These are phyloP conservation scores for Niveomyces coronatus DNA, from an alignment of 2,329 filamentous ascomycete genomes.

Conservation along the genomic window DNA sequence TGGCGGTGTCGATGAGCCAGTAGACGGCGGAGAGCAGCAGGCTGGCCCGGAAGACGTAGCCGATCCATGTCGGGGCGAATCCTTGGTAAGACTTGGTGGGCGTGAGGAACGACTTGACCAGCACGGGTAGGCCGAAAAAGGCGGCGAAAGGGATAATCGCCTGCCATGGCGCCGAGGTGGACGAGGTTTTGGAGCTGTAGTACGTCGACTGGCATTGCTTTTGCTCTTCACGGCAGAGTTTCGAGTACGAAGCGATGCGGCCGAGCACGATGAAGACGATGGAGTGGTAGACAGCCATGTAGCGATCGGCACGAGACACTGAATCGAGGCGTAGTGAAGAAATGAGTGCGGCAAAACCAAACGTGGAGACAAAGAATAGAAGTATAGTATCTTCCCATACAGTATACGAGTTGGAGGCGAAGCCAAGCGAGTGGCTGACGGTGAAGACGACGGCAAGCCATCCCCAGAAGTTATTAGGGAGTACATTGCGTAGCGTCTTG, in stretches of 20 bases:
- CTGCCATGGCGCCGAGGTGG: slow-evolving; percentile 88
- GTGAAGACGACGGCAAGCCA: slow-evolving; percentile 76
- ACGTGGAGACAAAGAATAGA: slow-evolving; percentile 81
- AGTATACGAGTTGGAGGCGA: slow-evolving; percentile 95
- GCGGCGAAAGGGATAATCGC: slow-evolving; percentile 69
- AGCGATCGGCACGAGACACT: slow-evolving; percentile 53
- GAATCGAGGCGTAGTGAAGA: slow-evolving; percentile 62
- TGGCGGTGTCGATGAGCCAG: slow-evolving; percentile 83
- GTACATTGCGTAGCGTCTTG: slow-evolving; percentile 38
- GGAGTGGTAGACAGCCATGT: slow-evolving; percentile 76
- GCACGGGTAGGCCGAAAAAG: slow-evolving; percentile 58
- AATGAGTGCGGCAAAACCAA: slow-evolving; percentile 65
- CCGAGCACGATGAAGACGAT: slow-evolving; percentile 70
- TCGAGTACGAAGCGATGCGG: slow-evolving; percentile 74
- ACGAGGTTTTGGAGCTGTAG: slow-evolving; percentile 84
- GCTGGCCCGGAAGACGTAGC: slow-evolving; percentile 64
- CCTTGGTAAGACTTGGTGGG: slow-evolving; percentile 84
- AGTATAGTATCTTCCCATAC: slow-evolving; percentile 98
- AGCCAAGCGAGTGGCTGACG: slow-evolving; percentile 79
- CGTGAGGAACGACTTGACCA: slow-evolving; percentile 69
- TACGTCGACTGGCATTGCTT: slow-evolving; percentile 96
- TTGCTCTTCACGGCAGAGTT: slow-evolving; percentile 92
- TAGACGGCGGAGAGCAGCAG: slow-evolving; percentile 68
- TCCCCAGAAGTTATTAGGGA: slow-evolving; percentile 78
- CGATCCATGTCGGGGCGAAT: slow-evolving; percentile 75